Base-by-base conservation (phyloP, 2,329 filamentous ascomycete genomes). In the Cercospora sp. region DNA sequence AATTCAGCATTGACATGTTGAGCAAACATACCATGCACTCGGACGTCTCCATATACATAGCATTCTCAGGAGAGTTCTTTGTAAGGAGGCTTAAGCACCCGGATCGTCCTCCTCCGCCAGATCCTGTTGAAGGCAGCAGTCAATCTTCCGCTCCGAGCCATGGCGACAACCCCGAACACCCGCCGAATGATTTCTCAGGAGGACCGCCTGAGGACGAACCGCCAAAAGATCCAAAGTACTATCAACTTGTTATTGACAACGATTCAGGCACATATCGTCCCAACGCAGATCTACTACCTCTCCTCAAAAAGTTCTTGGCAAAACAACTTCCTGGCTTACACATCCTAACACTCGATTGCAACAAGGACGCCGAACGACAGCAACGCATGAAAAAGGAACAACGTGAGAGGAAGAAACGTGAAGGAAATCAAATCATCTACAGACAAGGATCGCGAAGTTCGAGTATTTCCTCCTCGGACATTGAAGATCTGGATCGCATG, bases 1-100 rank as follows among this genome's bases (percentile, higher is more conserved):
- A 97, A 75, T 97, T 97, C 68, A 93, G 94, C 63, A 93, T 98
- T 75, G 94, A 97, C 80, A 84, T 97, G 79, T 81, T 98, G 75
- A 93, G 90, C 79, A 98, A 98, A 79, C 94, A 98, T 79, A 97
- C 93, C 48, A 97, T 98, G 93, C 94, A 98, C 81, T 94, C 92
- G 72, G 90, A 97, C 78, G 94, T 97, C 1, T 91, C 89, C 40
- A 91, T 92, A 2, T 97, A 97, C 78, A 92, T 97, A 71, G 94
- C 94, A 23, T 97, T 90, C 77, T 93, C 91, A 0, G 94, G 94
- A 51, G 94, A 98, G 77, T 98, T 98, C 79, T 95, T 97, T 78
- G 86, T 98, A 70, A 88, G 93, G 13, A 87, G 91, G 2, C 84
- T 92, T 28, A 86, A 84, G 70, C 84, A 87, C 73, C 79, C 79